Evolutionary conservation across 202 grass and related monocot genomes (phyloP).

Genomic region (Panicum virgatum): DNA sequence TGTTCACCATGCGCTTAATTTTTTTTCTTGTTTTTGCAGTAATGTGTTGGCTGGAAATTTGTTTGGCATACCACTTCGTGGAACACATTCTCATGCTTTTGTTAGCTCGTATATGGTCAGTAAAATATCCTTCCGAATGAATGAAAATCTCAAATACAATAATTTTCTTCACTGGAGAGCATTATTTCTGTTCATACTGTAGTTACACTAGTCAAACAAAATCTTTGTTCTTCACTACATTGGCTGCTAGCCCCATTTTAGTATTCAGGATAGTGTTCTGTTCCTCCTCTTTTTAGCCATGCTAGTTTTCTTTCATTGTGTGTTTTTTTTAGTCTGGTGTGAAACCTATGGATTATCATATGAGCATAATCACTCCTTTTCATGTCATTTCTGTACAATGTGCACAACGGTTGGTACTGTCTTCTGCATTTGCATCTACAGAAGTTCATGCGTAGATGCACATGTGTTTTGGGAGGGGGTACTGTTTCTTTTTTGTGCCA

Average conservation of each 20-base stretch:
- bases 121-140: constrained; percentile 32
- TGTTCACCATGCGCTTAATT: constrained; percentile 37
- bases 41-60: constrained; percentile 96
- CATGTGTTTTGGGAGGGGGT: not conserved
- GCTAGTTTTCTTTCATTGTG: not conserved
- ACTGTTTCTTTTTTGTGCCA: not conserved
- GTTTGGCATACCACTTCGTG: constrained; percentile 97
- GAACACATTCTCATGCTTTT: constrained; percentile 99
- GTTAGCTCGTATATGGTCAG: constrained; percentile 99
- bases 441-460: constrained; percentile 9
- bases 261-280: constrained; percentile 1
- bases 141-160: constrained; percentile 23
- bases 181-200: not conserved
- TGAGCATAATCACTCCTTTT: constrained; percentile 5
- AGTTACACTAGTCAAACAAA: constrained; percentile 20
- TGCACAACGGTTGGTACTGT: not conserved
- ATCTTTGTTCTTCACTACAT: not conserved
- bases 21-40: constrained; percentile 53
- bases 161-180: not conserved
- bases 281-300: not conserved
- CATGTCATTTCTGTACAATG: constrained; percentile 11
- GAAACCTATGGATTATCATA: constrained; percentile 8
- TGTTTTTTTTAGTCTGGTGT: not conserved
- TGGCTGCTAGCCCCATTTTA: constrained; percentile 23
- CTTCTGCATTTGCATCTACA: constrained; percentile 4